Base-by-base conservation (phyloP, 2,329 filamentous ascomycete genomes). In the Juglanconis sp. region DNA sequence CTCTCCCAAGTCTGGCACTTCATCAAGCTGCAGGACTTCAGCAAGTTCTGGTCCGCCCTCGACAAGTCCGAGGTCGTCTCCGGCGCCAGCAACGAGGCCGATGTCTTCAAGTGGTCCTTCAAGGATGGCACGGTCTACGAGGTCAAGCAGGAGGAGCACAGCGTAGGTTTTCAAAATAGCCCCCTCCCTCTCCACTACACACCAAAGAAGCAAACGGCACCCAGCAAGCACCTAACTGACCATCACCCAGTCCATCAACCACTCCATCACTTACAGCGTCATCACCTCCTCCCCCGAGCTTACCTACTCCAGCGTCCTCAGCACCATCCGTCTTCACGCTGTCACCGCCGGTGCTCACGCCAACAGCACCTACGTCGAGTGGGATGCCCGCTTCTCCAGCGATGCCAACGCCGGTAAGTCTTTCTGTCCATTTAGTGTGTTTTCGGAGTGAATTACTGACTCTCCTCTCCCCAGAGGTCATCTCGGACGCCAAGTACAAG, bases 71-170 rank as follows among this genome's bases (percentile, higher is more conserved):
- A 89, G 72, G 80, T 77, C 67, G 84, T 87, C 77, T 51, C 50
- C 35, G 86, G 84, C 54, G 73, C 80, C 13, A 83, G 78, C 53
- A 73, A 79, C n/a, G 87, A 90, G 74, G 85, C 87, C 49, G 87
- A 90, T 67, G 75, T 90, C 59, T 82, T 89, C 68, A 82, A 82
- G 72, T 90, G 87, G 87, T 83, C 80, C 24, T 91, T 90, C 79
- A 85, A 86, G 72, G 88, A 91, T 68, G 87, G 86, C 53, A 85
- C 82, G 34, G 81, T 84, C 58, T 76, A 89, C 24, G 87, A 90
- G 72, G 85, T 91, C 66, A 90, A 90, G 84, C 86, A 88, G 77
- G 88, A 91, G 75, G 88, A 89, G 78, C 87, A 90, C 76, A 88
- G 84, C 65, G 86, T 88, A 74, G 62, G 82, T 73, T 46, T 42